Base-by-base conservation (phyloP, 345 rosid genomes). In the Sonneratia caseolaris region DNA sequence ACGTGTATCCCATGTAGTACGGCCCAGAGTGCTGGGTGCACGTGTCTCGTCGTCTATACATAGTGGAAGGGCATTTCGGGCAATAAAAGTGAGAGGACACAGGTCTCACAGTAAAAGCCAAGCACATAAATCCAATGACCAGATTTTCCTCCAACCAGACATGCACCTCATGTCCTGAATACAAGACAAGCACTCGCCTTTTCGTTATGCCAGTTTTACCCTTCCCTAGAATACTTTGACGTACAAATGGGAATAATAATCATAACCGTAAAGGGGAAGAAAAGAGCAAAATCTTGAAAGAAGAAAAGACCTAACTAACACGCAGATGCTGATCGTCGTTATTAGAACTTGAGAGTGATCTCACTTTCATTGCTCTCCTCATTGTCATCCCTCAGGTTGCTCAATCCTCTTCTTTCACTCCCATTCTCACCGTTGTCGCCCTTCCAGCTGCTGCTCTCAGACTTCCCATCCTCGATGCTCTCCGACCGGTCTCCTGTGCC, bases 321-420 rank as follows among this genome's bases (percentile, higher is more conserved):
- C 19, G 55, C 36, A 59, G 68, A 24, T 36, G 40, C 35, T 65
- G 40, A 61, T 47, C 27, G n/a, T 69, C 19, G 6, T 76, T 36
- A 48, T 64, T 81, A 88, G 84, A 92, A 89, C 75, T 90, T 92
- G 81, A 95, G 97, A 69, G 92, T 86, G 74, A 90, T 92, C 81
- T 90, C 97, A 72, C 96, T 92, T 62, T 91, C 97, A 65, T 95
- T 89, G 75, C 91, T 84, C 74, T 86, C 91, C 43, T 88, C 97
- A 9, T 87, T 83, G 16, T 92, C 96, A 66, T 89, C 96, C 53
- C 88, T 86, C 57, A 89, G 69, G 13, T 92, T 86, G 67, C 87
- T 85, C 74, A 86, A 74, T 14, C 97, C 92, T 80, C 78, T 89
- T 55, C 90, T 81, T 76, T 85, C 96, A 16, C 76, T 88, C 0